Conservation (phyloP, 2,329 filamentous ascomycete genomes). For the Fusarium liriodendri region DNA sequence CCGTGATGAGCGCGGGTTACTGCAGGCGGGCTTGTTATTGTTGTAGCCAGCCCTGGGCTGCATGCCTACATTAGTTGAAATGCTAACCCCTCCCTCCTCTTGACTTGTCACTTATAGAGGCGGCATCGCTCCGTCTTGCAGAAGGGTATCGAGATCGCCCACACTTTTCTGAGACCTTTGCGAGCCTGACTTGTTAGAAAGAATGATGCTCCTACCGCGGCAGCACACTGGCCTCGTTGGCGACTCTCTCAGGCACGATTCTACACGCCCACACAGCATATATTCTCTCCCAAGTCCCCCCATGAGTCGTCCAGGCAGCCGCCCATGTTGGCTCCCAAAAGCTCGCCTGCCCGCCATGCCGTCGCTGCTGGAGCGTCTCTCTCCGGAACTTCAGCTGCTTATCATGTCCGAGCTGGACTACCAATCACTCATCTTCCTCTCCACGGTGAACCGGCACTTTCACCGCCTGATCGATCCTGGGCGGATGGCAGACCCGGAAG, state of each 20-base stretch:
- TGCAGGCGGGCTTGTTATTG: constrained; percentile 28
- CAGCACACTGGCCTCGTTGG: constrained; percentile 28
- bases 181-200: not conserved
- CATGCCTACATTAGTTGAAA: constrained; percentile 15
- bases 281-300: constrained; percentile 17
- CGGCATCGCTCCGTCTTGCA: constrained; percentile 34
- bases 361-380: constrained; percentile 49
- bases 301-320: constrained; percentile 15
- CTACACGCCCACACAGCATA: not conserved
- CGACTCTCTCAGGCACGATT: constrained; percentile 22
- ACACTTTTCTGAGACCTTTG: not conserved
- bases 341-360: constrained; percentile 29
- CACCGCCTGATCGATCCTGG: constrained; percentile 49
- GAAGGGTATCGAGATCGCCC: constrained; percentile 40
- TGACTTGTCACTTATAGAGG: constrained; percentile 38
- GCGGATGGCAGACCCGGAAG: constrained; percentile 47
- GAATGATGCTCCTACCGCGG: constrained; percentile 47
- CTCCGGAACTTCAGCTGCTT: constrained; percentile 47
- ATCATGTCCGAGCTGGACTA: constrained; percentile 53
- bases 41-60: not conserved
- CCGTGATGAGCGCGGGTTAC: constrained; percentile 5
- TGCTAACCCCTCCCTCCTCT: constrained; percentile 4
- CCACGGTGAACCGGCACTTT: constrained; percentile 51
- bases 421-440: constrained; percentile 54
- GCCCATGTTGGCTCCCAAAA: constrained; percentile 18